Percentiles rank a stretch among this genome's conserved stretches.
phyloP scores from a whole-genome alignment of 2,329 filamentous ascomycete genomes.

The Clathrospora elynae region DNA sequence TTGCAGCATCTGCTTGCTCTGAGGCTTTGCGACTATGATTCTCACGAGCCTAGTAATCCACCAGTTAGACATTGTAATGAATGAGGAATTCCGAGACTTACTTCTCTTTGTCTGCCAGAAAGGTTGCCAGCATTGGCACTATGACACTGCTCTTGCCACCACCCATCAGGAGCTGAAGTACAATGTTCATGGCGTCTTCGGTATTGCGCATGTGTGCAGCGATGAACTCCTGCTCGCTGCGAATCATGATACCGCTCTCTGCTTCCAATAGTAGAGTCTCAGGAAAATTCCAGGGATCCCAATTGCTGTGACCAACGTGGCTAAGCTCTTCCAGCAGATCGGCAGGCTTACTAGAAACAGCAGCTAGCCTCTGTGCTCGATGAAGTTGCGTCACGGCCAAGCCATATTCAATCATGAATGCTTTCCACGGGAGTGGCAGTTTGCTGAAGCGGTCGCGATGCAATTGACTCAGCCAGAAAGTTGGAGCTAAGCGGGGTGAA shows the following conservation, averaged over 20 bases:
- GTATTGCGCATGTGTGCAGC: constrained; percentile 59
- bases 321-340: constrained; percentile 43
- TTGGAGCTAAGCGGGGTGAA: constrained; percentile 25
- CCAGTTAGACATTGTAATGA: constrained; percentile 25
- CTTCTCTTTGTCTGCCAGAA: constrained; percentile 56
- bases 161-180: constrained; percentile 42
- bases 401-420: constrained; percentile 27
- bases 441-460: constrained; percentile 16
- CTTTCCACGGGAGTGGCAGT: constrained; percentile 29
- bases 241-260: constrained; percentile 66
- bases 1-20: constrained; percentile 64
- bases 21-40: constrained; percentile 65
- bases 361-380: constrained; percentile 32
- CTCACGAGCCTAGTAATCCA: constrained; percentile 52
- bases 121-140: constrained; percentile 33
- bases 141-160: constrained; percentile 39
- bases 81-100: constrained; percentile 24
- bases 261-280: constrained; percentile 69
- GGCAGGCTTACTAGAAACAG: constrained; percentile 9
- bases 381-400: constrained; percentile 34
- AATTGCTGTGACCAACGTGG: constrained; percentile 63
- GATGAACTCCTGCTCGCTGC: constrained; percentile 63
- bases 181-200: neutral
- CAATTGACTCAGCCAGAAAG: constrained; percentile 31
- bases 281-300: constrained; percentile 58